These are phyloP conservation scores for Phytomonas sp. DNA, from an alignment of 208 protist species.

Conservation along the genomic window DNA sequence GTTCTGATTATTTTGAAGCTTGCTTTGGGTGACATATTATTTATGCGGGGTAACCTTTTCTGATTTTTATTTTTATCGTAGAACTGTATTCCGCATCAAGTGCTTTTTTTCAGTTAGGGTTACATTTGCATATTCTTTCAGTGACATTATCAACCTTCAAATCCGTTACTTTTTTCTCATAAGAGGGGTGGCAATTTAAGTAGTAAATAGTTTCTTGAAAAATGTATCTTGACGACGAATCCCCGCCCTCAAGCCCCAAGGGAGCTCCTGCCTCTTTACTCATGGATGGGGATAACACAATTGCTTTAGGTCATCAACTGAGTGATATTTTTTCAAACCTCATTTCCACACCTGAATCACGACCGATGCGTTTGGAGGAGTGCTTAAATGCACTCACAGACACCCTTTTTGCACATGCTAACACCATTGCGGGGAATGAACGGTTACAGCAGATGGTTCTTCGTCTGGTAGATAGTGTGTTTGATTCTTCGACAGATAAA, in stretches of 20 bases:
- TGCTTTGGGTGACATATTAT: not conserved
- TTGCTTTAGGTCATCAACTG: slow-evolving; percentile 60
- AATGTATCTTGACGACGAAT: not conserved
- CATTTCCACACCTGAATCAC: slow-evolving; percentile 37
- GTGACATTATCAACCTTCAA: not conserved
- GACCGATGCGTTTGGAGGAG: slow-evolving; percentile 52
- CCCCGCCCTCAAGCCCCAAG: not conserved
- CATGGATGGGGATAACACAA: slow-evolving; percentile 31
- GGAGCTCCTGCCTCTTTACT: not conserved
- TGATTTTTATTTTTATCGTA: slow-evolving; percentile 12
- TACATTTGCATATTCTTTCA: slow-evolving; percentile 5
- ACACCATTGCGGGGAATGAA: slow-evolving; percentile 43
- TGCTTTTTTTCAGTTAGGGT: slow-evolving; percentile 1
- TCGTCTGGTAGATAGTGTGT: slow-evolving; percentile 46
- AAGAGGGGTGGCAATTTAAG: not conserved
- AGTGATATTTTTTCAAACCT: slow-evolving; percentile 70
- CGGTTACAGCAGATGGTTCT: slow-evolving; percentile 52
- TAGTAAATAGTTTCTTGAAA: not conserved
- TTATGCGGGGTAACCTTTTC: not conserved
- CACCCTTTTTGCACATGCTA: slow-evolving; percentile 59
- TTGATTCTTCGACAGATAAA: slow-evolving; percentile 45
- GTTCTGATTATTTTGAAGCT: slow-evolving; percentile 7
- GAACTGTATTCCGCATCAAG: slow-evolving; percentile 1
- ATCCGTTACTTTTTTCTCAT: not conserved
- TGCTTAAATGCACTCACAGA: slow-evolving; percentile 66